Base-by-base conservation (phyloP, 2,329 filamentous ascomycete species). In the Sphaerulina musiva region DNA sequence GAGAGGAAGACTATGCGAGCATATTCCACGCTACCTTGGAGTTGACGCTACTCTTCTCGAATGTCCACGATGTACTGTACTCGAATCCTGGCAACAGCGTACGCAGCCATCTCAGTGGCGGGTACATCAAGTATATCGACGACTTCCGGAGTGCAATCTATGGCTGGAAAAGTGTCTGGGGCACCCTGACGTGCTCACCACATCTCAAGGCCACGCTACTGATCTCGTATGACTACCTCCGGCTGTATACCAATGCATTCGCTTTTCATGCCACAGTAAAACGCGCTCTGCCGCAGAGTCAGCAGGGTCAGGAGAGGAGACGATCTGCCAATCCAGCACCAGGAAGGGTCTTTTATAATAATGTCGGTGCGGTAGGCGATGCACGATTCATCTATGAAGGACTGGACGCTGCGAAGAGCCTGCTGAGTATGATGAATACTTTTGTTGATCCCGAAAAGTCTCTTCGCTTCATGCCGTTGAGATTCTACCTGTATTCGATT, bases 71-170 rank as follows among this genome's bases (percentile, higher is more conserved):
- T 63, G 82, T 87, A 0, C 70, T 89, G 1, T 89, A 88, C 66
- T 85, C 84, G 0, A 86, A 85, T 6, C 84, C 83, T 48, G 81
- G 82, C 14, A 83, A 84, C 41, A 83, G 83, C 53, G 83, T 84
- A 65, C 81, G 87, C 54, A 80, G 84, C 57, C 86, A 87, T 70
- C 73, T 85, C 29, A 83, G 83, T 63, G 85, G 85, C 1, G 82
- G 86, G 60, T 87, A 87, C 64, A 85, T 87, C 57, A 83, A 87
- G 64, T 87, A 87, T 59, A 84, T 88, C 58, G 85, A 88, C 61
- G 85, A 88, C 64, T 87, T 87, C 60, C 79, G 84, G 2, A 78
- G 79, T 1, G 82, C 83, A 1, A 83, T 87, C 9, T 78, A 84
- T 52, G 80, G 80, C 44, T 88, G 85, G 85, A 86, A 87, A 61